These are phyloP conservation scores for Yamadazyma sp. DNA, from an alignment of 805 yeast species.

Conservation along the genomic window DNA sequence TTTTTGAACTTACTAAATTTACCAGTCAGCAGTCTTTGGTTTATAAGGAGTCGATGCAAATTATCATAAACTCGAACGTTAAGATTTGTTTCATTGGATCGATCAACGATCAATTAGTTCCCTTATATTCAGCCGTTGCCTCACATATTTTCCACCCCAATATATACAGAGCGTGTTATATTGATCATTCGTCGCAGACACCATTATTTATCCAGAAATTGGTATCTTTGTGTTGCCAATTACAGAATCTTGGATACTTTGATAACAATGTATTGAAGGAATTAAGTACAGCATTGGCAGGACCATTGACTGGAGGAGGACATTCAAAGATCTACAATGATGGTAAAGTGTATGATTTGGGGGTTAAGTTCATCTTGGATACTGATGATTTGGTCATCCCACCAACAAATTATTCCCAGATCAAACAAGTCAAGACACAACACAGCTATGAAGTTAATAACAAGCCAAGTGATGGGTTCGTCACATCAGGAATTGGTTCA, in stretches of 20 bases:
- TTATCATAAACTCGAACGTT: constrained; percentile 64
- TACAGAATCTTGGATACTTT: constrained; percentile 72
- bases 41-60: constrained; percentile 63
- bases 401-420: constrained; percentile 10
- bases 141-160: constrained; percentile 85
- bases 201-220: constrained; percentile 77
- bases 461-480: constrained; percentile 10
- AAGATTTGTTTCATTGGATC: constrained; percentile 84
- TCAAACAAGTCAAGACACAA: background rate
- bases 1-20: constrained; percentile 83
- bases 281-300: constrained; percentile 69
- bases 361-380: constrained; percentile 69
- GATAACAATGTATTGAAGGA: constrained; percentile 89
- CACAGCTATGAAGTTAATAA: background rate
- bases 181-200: constrained; percentile 76
- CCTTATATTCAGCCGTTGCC: constrained; percentile 83
- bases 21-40: constrained; percentile 69
- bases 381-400: constrained; percentile 58
- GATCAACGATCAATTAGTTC: constrained; percentile 90
- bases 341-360: constrained; percentile 77
- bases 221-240: constrained; percentile 66
- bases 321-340: constrained; percentile 89
- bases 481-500: constrained; percentile 19
- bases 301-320: constrained; percentile 93
- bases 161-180: constrained; percentile 82